Percentiles rank a stretch among this genome's conserved stretches.
phyloP scores from a whole-genome alignment of 805 yeast genomes.

The Lipomyces kockii region DNA sequence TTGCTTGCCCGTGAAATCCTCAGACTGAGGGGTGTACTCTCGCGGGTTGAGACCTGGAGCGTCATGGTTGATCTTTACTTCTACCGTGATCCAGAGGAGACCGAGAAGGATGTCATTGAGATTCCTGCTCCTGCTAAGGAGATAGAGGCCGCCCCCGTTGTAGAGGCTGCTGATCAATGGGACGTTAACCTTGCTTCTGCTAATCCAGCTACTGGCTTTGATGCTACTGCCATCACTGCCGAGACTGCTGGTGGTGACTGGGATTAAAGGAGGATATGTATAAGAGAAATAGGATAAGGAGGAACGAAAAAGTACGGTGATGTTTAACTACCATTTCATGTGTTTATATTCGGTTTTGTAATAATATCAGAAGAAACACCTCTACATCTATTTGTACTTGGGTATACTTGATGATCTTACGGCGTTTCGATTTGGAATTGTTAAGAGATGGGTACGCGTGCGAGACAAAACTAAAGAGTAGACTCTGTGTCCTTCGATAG shows the following conservation, averaged over 20 bases:
- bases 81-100: slow-evolving; percentile 99
- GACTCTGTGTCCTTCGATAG: background rate
- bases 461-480: background rate
- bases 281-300: background rate
- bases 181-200: slow-evolving; percentile 48
- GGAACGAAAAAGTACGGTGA: slow-evolving; percentile 1
- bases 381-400: background rate
- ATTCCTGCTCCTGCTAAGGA: slow-evolving; percentile 65
- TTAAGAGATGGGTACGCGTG: background rate
- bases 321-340: slow-evolving; percentile 2
- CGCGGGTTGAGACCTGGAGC: slow-evolving; percentile 97
- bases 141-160: slow-evolving; percentile 68
- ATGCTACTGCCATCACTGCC: slow-evolving; percentile 47
- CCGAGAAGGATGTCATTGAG: slow-evolving; percentile 74
- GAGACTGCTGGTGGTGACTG: slow-evolving; percentile 39
- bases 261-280: slow-evolving; percentile 21
- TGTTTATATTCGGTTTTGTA: background rate
- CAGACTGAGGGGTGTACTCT: slow-evolving; percentile 96
- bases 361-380: slow-evolving; percentile 1
- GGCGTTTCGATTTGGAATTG: background rate
- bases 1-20: slow-evolving; percentile 98
- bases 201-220: slow-evolving; percentile 66
- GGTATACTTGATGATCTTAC: background rate
- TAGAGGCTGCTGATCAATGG: slow-evolving; percentile 65
- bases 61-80: slow-evolving; percentile 99